Conservation (phyloP, 768 basidiomycete genomes). For the Kondoa malvinella region DNA sequence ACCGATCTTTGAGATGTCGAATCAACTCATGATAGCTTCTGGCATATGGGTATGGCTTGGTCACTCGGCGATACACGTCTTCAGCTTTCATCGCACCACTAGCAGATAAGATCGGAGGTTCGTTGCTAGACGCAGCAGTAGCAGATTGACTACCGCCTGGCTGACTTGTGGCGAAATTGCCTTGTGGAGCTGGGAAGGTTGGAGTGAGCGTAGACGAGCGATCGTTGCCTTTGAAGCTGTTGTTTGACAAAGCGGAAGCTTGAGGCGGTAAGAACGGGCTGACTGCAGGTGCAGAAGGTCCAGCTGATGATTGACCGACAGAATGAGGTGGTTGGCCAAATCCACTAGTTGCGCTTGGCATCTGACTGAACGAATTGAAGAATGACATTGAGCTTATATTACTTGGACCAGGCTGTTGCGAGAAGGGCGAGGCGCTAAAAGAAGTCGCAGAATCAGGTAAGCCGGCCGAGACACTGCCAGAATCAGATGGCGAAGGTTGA, state of each 20-base stretch:
- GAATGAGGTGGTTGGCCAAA: not conserved
- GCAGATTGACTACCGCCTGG: not conserved
- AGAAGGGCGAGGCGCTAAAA: slow-evolving; percentile 4
- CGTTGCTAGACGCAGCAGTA: not conserved
- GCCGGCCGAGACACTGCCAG: not conserved
- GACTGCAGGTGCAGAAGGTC: not conserved
- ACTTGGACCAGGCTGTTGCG: too few species aligned
- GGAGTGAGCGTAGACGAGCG: not conserved
- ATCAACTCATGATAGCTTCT: slow-evolving; percentile 93
- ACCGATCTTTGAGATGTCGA: slow-evolving; percentile 59
- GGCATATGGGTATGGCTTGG: slow-evolving; percentile 77
- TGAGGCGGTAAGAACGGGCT: not conserved
- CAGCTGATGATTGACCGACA: not conserved
- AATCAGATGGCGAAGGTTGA: not conserved
- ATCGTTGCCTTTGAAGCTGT: not conserved
- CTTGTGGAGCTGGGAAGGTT: not conserved
- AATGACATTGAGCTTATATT: not conserved
- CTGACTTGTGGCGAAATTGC: not conserved
- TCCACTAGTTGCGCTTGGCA: not conserved
- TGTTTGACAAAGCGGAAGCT: not conserved
- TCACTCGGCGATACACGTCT: slow-evolving; percentile 49
- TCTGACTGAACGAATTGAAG: not conserved
- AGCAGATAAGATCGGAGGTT: slow-evolving; percentile 8
- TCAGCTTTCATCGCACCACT: slow-evolving; percentile 23
- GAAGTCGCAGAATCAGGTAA: not conserved